Evolutionary conservation across 179 eudicot genomes (phyloP).

Genomic region (Spergularia azorica): DNA sequence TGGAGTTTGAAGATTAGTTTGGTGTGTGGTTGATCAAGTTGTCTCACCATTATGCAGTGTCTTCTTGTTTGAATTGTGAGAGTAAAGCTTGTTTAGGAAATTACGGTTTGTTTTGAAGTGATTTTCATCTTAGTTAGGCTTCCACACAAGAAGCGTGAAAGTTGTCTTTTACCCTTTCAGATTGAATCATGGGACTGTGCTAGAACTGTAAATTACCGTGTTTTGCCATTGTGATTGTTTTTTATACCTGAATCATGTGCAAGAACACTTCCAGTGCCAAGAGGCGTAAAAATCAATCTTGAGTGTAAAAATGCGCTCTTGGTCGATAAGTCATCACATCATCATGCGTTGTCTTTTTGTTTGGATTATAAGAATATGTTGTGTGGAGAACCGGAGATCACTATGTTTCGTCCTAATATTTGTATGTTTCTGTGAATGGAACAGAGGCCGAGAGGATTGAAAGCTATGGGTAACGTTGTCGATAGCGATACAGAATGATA

Average conservation of each 20-base stretch:
- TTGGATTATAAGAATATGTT: background rate
- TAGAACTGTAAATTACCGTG: too few relatives aligned
- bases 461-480: constrained; percentile 74
- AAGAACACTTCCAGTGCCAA: too few relatives aligned
- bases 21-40: too few relatives aligned
- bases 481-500: constrained; percentile 80
- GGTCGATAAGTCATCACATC: too few relatives aligned
- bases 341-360: background rate
- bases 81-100: background rate
- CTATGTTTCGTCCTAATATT: constrained; percentile 10
- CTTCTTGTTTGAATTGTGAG: background rate
- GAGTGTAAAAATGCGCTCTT: too few relatives aligned
- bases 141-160: too few relatives aligned
- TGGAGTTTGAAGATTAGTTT: background rate
- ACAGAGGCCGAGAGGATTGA: constrained; percentile 92
- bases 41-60: background rate
- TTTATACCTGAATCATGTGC: too few relatives aligned
- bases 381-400: background rate
- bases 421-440: constrained; percentile 22
- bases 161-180: background rate
- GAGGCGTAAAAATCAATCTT: too few relatives aligned
- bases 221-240: too few relatives aligned
- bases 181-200: too few relatives aligned
- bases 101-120: too few relatives aligned
- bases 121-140: too few relatives aligned